These are phyloP conservation scores for Platanus orientalis DNA, from an alignment of 164 flowering plant genomes.

Conservation along the genomic window DNA sequence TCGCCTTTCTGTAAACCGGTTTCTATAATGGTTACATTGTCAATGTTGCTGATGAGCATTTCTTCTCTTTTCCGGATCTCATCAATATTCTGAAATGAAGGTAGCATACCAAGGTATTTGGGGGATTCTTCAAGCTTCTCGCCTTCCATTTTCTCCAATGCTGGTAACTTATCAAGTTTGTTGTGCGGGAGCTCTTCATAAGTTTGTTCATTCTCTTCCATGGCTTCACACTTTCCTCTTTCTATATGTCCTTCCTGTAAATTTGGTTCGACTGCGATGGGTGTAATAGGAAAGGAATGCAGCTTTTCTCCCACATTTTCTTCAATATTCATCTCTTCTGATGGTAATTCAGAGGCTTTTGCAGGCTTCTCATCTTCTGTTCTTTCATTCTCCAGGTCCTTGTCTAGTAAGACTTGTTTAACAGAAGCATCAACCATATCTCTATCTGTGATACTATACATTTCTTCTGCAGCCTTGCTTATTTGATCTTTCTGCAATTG, in stretches of 20 bases:
- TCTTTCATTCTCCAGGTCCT: slow-evolving; percentile 3
- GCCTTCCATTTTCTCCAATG: too few species aligned
- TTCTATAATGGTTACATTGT: too few species aligned
- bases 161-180: too few species aligned
- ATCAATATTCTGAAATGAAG: too few species aligned
- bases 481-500: slow-evolving; percentile 13
- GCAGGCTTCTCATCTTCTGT: slow-evolving; percentile 1
- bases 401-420: slow-evolving; percentile 4
- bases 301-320: not conserved
- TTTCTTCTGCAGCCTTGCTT: slow-evolving; percentile 5
- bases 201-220: too few species aligned
- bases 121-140: too few species aligned
- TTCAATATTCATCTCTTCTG: slow-evolving; percentile 4
- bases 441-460: not conserved
- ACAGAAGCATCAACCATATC: not conserved
- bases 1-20: slow-evolving; percentile 6
- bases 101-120: too few species aligned
- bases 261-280: not conserved
- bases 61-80: too few species aligned
- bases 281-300: too few species aligned
- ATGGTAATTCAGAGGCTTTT: slow-evolving; percentile 5
- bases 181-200: too few species aligned
- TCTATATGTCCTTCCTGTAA: slow-evolving; percentile 5
- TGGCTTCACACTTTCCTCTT: too few species aligned
- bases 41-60: too few species aligned